phyloP scores from a whole-genome alignment of 78 protist species.

The slime mould (Dictyostelium discoideum) region dicty_2.7 NC_007089.4:3067501-3068000 shows the following conservation, averaged over 20 bases:
- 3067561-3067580: conserved; percentile 11
- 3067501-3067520: conserved; percentile 37
- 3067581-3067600: conserved; percentile 47
- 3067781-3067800: not conserved
- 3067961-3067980: conserved; percentile 43
- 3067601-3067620: not conserved
- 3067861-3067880: conserved; percentile 68
- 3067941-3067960: conserved; percentile 72
- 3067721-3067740: conserved; percentile 1
- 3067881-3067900: conserved; percentile 31
- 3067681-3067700: not conserved
- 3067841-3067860: conserved; percentile 51
- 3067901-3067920: conserved; percentile 32
- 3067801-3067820: not conserved
- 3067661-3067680: not conserved
- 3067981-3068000: conserved; percentile 60
- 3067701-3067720: not conserved
- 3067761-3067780: not conserved
- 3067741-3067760: not conserved
- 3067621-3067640: not conserved
- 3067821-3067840: conserved; percentile 20
- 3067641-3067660: not conserved
- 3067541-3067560: not conserved
- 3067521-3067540: conserved; percentile 4
- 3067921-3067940: conserved; percentile 62